These are phyloP conservation scores for Dioscorea cayenensis DNA, from an alignment of 116 monocot genomes.

Conservation along the genomic window DNA sequence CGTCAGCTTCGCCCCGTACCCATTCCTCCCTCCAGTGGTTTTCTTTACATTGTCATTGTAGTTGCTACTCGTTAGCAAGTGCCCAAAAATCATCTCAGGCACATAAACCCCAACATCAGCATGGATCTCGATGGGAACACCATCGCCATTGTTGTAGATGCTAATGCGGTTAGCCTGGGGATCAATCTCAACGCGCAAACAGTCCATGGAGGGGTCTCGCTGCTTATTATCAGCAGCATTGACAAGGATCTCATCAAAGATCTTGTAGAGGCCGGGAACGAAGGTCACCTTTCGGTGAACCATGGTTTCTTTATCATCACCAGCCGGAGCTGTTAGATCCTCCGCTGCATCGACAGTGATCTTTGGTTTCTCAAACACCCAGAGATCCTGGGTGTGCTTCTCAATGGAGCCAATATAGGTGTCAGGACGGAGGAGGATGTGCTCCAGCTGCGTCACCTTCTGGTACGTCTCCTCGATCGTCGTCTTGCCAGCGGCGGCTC, in stretches of 20 bases:
- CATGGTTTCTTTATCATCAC: slow-evolving; percentile 42
- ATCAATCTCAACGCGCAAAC: slow-evolving; percentile 73
- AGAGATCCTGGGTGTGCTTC: slow-evolving; percentile 82
- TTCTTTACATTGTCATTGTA: slow-evolving; percentile 85
- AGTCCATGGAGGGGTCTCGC: slow-evolving; percentile 80
- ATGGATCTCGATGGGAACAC: slow-evolving; percentile 91
- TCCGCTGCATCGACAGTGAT: background rate
- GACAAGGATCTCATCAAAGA: slow-evolving; percentile 98
- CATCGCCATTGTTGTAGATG: slow-evolving; percentile 87
- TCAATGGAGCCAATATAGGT: slow-evolving; percentile 94
- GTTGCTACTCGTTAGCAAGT: slow-evolving; percentile 88
- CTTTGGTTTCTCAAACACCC: slow-evolving; percentile 48
- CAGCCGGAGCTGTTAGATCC: background rate
- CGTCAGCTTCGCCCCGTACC: slow-evolving; percentile 85
- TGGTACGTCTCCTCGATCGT: slow-evolving; percentile 92
- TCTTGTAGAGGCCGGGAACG: slow-evolving; percentile 94
- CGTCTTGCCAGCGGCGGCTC: slow-evolving; percentile 20
- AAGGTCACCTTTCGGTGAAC: slow-evolving; percentile 52
- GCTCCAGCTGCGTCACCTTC: slow-evolving; percentile 95
- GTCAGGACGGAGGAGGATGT: slow-evolving; percentile 97
- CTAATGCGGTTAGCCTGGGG: slow-evolving; percentile 44
- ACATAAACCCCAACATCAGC: slow-evolving; percentile 89
- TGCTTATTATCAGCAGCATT: slow-evolving; percentile 99
- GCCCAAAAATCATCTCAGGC: slow-evolving; percentile 91
- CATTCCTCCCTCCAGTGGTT: slow-evolving; percentile 93